These are phyloP conservation scores for Parathielavia appendiculata DNA, from an alignment of 495 filamentous ascomycete species.

Conservation along the genomic window DNA sequence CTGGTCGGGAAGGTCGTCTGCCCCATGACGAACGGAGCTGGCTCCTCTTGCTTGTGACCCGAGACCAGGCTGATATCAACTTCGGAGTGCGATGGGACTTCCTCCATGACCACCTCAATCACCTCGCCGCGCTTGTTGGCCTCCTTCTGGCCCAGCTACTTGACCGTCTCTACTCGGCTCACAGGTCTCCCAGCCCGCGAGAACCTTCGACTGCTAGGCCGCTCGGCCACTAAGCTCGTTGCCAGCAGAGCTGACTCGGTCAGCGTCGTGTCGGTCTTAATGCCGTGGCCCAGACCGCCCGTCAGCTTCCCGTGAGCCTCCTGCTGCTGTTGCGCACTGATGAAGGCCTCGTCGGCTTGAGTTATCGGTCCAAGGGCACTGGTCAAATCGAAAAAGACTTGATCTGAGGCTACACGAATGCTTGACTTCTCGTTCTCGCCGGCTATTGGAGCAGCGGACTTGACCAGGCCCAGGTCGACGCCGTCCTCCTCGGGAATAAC, in stretches of 20 bases:
- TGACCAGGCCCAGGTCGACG: constrained; percentile 38
- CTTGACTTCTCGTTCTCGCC: constrained; percentile 12
- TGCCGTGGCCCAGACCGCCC: constrained; percentile 46
- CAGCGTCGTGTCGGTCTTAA: constrained; percentile 35
- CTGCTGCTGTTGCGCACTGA: constrained; percentile 37
- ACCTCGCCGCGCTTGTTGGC: constrained; percentile 49
- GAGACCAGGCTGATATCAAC: constrained; percentile 42
- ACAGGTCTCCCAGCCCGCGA: constrained; percentile 28
- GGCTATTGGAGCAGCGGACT: constrained; percentile 33
- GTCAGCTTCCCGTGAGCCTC: constrained; percentile 46
- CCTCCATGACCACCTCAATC: constrained; percentile 48
- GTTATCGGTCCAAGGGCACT: constrained; percentile 36
- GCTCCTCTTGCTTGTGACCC: constrained; percentile 24
- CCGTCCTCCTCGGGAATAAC: constrained; percentile 43
- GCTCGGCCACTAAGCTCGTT: constrained; percentile 29
- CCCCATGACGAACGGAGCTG: constrained; percentile 18
- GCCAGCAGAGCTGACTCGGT: constrained; percentile 41
- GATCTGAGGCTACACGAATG: constrained; percentile 14
- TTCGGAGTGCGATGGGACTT: constrained; percentile 26
- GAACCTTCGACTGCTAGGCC: constrained; percentile 35
- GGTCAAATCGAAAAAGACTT: constrained; percentile 35
- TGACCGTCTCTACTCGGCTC: constrained; percentile 33
- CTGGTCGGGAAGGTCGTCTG: constrained; percentile 31
- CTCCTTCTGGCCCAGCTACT: constrained; percentile 44
- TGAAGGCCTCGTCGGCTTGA: constrained; percentile 36